A percentile compares a stretch with the other conserved stretches of the same genome.
Evolutionary conservation across 2,329 filamentous ascomycete species (phyloP).

Genomic region (Aspergillus terreus): DNA sequence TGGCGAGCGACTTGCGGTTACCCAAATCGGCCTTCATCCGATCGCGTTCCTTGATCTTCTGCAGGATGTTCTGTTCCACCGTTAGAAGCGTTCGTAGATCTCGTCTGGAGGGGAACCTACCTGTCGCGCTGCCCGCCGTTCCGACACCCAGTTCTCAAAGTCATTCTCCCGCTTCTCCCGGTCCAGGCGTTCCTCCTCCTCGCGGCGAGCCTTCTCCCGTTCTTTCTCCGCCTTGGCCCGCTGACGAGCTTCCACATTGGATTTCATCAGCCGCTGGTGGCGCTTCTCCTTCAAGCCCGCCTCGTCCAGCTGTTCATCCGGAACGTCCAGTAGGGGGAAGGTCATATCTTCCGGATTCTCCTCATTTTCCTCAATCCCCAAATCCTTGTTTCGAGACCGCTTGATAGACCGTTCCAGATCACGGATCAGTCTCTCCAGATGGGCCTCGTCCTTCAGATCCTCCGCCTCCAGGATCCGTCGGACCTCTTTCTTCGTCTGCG

Average conservation of each 20-base stretch:
- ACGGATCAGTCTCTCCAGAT: conserved; percentile 77
- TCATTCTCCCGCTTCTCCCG: conserved; percentile 79
- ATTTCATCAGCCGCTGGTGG: conserved; percentile 88
- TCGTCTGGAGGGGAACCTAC: conserved; percentile 21
- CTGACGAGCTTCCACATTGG: conserved; percentile 86
- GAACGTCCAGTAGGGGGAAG: conserved; percentile 82
- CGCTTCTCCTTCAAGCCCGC: conserved; percentile 87
- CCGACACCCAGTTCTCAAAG: conserved; percentile 80
- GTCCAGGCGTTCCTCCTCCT: conserved; percentile 79
- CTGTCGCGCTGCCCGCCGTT: conserved; percentile 69
- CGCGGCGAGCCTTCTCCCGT: conserved; percentile 77
- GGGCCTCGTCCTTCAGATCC: conserved; percentile 85
- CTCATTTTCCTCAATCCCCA: conserved; percentile 77
- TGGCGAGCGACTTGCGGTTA: conserved; percentile 93
- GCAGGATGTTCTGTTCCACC: conserved; percentile 58
- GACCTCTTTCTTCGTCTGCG: conserved; percentile 85
- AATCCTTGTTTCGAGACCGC: conserved; percentile 86
- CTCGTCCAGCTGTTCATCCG: conserved; percentile 91
- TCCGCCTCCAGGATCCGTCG: conserved; percentile 81
- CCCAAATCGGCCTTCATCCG: conserved; percentile 89
- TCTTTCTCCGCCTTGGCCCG: conserved; percentile 97
- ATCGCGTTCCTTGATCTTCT: conserved; percentile 90
- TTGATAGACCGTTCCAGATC: conserved; percentile 89
- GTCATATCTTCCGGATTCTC: conserved; percentile 74
- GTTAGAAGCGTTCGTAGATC: conserved; percentile 11